Conservation (phyloP, 2,329 filamentous ascomycete genomes). For the Ophiocordyceps camponoti-rufipedis region DNA sequence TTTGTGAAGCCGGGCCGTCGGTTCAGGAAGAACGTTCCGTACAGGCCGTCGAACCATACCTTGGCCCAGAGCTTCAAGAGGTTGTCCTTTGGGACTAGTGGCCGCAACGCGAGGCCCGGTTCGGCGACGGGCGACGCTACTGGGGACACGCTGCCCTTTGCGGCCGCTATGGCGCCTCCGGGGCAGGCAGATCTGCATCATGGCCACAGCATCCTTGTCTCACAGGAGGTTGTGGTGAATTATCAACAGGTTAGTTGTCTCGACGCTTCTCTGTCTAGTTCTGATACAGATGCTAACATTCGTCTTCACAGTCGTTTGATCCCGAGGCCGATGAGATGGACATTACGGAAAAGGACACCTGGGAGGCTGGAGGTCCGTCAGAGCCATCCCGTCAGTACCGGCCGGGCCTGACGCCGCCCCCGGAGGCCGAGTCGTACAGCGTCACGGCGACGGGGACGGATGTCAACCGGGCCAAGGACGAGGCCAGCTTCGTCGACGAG, state of each 20-base stretch:
- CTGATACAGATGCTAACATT: background rate
- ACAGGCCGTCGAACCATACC: background rate
- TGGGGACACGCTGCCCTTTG: background rate
- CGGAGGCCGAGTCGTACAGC: background rate
- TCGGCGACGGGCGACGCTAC: background rate
- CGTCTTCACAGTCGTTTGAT: background rate
- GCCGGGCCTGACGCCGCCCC: background rate
- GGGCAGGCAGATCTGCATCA: slow-evolving; percentile 7
- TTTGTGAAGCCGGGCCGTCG: background rate
- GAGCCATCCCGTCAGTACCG: background rate
- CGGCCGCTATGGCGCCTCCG: slow-evolving; percentile 3
- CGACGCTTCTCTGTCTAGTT: background rate
- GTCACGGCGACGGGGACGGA: slow-evolving; percentile 3
- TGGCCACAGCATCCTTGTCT: slow-evolving; percentile 41
- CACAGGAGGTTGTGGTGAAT: slow-evolving; percentile 40
- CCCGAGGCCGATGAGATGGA: background rate
- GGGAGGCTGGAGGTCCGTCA: background rate
- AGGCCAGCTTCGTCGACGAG: slow-evolving; percentile 6
- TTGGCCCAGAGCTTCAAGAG: background rate
- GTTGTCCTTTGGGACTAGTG: background rate
- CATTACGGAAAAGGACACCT: background rate
- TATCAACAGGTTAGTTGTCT: slow-evolving; percentile 7
- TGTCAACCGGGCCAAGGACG: background rate
- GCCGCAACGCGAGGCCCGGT: background rate
- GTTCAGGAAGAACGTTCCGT: background rate